These are phyloP conservation scores for Fusarium armeniacum DNA, from an alignment of 2,329 filamentous ascomycete genomes.

Conservation along the genomic window DNA sequence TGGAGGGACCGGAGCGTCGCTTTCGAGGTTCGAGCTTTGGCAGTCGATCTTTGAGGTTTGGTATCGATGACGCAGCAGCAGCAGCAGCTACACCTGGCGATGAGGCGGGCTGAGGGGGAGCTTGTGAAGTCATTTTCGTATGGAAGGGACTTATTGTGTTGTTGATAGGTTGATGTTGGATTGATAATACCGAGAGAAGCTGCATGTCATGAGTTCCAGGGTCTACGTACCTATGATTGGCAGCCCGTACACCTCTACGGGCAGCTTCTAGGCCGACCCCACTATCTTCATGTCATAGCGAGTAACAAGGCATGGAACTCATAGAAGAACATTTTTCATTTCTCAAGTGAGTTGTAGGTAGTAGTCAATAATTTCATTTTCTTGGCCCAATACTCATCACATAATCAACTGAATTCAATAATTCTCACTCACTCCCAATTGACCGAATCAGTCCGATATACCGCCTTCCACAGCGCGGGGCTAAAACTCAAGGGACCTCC, in stretches of 20 bases:
- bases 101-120: constrained; percentile 26
- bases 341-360: background rate
- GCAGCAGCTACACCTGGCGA: constrained; percentile 33
- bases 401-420: background rate
- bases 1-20: constrained; percentile 65
- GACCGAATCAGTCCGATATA: background rate
- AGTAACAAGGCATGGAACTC: constrained; percentile 16
- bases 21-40: constrained; percentile 77
- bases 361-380: background rate
- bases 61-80: constrained; percentile 45
- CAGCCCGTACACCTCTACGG: constrained; percentile 13
- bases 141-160: constrained; percentile 2
- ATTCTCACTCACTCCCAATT: background rate
- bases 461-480: constrained; percentile 21
- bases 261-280: constrained; percentile 23
- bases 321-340: constrained; percentile 11
- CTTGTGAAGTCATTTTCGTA: constrained; percentile 48
- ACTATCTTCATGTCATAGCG: constrained; percentile 20
- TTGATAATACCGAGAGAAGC: constrained; percentile 5
- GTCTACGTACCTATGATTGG: constrained; percentile 27
- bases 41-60: constrained; percentile 65
- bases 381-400: background rate
- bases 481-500: constrained; percentile 5
- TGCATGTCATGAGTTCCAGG: constrained; percentile 35
- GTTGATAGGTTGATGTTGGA: constrained; percentile 24